Conservation (phyloP, 805 yeast genomes). For the Ogataea neopini region DNA sequence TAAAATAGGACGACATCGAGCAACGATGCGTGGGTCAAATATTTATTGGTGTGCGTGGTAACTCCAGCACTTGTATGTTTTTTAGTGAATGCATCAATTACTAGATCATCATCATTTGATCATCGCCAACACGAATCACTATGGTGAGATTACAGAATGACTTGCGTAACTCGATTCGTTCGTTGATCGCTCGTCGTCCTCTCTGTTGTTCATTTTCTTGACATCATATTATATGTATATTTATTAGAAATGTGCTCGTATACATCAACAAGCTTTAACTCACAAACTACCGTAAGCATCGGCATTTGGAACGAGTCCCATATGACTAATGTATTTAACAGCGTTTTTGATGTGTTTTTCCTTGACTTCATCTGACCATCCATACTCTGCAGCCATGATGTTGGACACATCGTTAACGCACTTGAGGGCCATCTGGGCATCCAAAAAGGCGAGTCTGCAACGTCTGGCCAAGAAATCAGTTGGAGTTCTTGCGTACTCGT, state of each 20-base stretch:
- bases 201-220: no score
- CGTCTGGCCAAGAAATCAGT: slow-evolving; percentile 90
- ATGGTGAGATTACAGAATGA: no score
- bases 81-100: no score
- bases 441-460: slow-evolving; percentile 88
- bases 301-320: slow-evolving; percentile 46
- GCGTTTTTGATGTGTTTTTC: slow-evolving; percentile 53
- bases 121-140: no score
- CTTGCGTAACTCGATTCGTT: no score
- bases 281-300: slow-evolving; percentile 26
- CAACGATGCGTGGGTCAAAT: no score
- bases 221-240: no score
- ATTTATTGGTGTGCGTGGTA: no score
- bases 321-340: slow-evolving; percentile 57
- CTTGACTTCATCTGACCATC: slow-evolving; percentile 68
- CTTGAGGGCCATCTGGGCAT: slow-evolving; percentile 76
- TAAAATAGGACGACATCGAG: slow-evolving; percentile 10
- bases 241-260: neutral
- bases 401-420: slow-evolving; percentile 86
- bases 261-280: neutral
- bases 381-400: slow-evolving; percentile 75
- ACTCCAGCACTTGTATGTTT: no score
- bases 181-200: no score
- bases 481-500: slow-evolving; percentile 88
- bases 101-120: no score